Percentiles rank a stretch among this genome's conserved stretches.
phyloP scores from a whole-genome alignment of 192 early-diverging fungal species.

The Backusella tuberculispora region DNA sequence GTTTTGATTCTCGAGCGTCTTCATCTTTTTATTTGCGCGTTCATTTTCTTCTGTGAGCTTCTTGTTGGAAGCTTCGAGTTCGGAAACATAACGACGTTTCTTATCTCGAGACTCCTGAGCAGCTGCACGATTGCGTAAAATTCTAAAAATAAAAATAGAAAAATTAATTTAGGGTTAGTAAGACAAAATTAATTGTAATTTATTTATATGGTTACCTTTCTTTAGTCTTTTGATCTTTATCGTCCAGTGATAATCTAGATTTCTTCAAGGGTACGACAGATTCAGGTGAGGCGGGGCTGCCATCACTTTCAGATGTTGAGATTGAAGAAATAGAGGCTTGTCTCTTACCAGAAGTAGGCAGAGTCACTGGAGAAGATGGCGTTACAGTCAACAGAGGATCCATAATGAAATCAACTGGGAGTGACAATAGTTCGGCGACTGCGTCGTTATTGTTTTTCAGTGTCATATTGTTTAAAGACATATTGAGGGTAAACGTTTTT shows the following conservation, averaged over 20 bases:
- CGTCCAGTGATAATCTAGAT: conserved; percentile 27
- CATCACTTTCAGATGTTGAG: not conserved
- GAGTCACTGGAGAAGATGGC: conserved; percentile 8
- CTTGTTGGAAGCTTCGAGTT: conserved; percentile 58
- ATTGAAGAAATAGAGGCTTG: conserved; percentile 4
- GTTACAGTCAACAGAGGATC: conserved; percentile 23
- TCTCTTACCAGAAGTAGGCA: conserved; percentile 7
- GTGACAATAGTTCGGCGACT: conserved; percentile 21
- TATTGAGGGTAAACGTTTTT: not conserved
- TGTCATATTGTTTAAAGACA: not conserved
- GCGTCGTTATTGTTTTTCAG: conserved; percentile 4
- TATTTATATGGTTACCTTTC: conserved; percentile 35
- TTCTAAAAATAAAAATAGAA: conserved; percentile 38
- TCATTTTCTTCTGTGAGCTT: conserved; percentile 54
- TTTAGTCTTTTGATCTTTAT: conserved; percentile 41
- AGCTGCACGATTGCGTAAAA: conserved; percentile 71
- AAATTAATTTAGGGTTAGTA: not conserved
- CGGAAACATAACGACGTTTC: conserved; percentile 67
- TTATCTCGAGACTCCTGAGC: conserved; percentile 81
- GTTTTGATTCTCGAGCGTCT: conserved; percentile 58
- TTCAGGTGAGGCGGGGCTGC: not conserved
- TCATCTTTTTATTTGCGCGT: conserved; percentile 49
- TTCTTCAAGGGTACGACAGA: conserved; percentile 10
- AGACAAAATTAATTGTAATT: conserved; percentile 1
- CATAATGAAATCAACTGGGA: conserved; percentile 32